Conservation (phyloP, 2,329 filamentous ascomycete species). For the Magnaporthiopsis incrustans region DNA sequence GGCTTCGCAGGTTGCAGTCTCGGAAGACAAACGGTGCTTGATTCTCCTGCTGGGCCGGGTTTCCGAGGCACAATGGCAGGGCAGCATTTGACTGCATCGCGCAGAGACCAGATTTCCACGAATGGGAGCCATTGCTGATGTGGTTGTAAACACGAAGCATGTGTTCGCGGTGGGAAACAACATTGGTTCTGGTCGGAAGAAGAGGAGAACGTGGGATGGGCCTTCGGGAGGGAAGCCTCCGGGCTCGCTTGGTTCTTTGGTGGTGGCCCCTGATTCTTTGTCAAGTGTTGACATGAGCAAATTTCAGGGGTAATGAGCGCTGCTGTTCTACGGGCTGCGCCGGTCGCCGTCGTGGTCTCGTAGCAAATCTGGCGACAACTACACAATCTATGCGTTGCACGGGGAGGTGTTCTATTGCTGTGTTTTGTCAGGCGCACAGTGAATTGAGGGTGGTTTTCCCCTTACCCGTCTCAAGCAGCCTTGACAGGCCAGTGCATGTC, state of each 20-base stretch:
- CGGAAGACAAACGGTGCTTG: neutral
- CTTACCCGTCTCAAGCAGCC: neutral
- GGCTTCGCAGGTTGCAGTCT: no score
- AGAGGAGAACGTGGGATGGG: neutral
- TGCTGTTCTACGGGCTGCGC: neutral
- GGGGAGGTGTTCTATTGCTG: no score
- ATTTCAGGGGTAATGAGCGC: neutral
- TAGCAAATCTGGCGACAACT: neutral
- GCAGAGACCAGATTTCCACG: neutral
- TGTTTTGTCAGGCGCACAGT: neutral
- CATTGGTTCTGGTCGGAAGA: neutral
- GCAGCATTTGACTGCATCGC: neutral
- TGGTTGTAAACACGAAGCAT: neutral
- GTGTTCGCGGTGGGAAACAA: neutral
- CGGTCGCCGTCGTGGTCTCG: no score
- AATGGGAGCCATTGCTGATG: neutral
- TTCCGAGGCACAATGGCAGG: neutral
- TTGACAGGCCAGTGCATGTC: neutral
- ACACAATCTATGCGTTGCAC: neutral
- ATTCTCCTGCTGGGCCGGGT: neutral
- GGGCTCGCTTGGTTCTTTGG: neutral
- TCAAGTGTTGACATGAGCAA: neutral
- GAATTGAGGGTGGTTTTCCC: neutral
- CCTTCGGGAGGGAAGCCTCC: neutral
- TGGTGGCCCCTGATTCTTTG: neutral